Base-by-base conservation (phyloP, 345 rosid species). In the sweet orange (Citrus sinensis) region DNA sequence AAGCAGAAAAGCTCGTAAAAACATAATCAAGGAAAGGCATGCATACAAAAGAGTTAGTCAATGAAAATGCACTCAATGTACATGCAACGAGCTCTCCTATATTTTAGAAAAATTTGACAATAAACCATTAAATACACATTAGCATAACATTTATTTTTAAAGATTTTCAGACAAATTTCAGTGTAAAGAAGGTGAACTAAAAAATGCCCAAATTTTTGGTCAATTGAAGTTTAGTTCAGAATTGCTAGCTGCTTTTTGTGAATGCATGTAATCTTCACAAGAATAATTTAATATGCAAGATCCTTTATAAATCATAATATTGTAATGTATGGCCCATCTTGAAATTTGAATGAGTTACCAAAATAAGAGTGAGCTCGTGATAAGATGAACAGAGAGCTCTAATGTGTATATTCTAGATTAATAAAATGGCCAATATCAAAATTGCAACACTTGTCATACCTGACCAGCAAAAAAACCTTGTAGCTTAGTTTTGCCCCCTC, bases 401-500 rank as follows among this genome's bases (percentile, higher is more conserved):
- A 35, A 58, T 27, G 68, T 61, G 6, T 17, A 10, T 64, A 22
- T 11, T 65, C 39, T 71, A 8, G 32, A 35, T 4, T n/a, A 46
- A 69, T 70, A 74, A 37, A 29, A 5, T 64, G 32, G 37, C 19
- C 58, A 1, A 40, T 24, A 46, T 74, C 42, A 58, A 22, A 20
- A 17, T 22, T 34, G 49, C 61, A 67, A 66, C 67, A 39, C 29
- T 46, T 74, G 70, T 39, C 29, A 68, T 88, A 93, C 98, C 96
- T 92, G 96, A 80, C 97, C 98, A 37, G 96, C 91, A 82, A 95
- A 95, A 85, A n/a, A 93, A 71, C 97, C 98, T 74, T 93, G 92
- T 70, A 95, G 86, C 85, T 93, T 93, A 20, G 94, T 93, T 89
- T 87, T 95, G 60, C 99, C 98, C 2, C 87, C 90, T 14, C 91